Conservation (phyloP, 331 rosid genomes). For the Arachis monticola region DNA sequence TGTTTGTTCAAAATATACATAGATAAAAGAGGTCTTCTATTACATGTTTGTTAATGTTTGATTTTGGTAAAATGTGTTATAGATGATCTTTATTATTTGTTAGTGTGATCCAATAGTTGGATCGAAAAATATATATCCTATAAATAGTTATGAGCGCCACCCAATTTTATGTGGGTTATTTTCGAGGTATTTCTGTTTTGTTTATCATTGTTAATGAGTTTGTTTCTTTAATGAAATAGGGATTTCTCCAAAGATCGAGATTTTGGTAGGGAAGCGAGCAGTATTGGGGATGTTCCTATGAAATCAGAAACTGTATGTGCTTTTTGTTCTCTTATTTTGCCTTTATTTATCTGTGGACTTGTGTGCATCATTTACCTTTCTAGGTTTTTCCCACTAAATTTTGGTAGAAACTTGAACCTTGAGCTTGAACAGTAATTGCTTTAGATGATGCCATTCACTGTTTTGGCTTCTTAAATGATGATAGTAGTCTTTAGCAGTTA, state of each 20-base stretch:
- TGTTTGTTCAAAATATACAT: too few relatives aligned
- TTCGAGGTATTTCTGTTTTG: not conserved
- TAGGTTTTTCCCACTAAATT: slow-evolving; percentile 38
- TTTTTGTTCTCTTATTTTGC: slow-evolving; percentile 49
- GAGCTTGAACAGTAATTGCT: slow-evolving; percentile 49
- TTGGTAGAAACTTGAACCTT: slow-evolving; percentile 47
- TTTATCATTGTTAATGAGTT: not conserved
- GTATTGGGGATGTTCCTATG: slow-evolving; percentile 73
- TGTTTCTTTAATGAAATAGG: slow-evolving; percentile 49
- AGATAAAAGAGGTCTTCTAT: too few relatives aligned
- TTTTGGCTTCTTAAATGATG: slow-evolving; percentile 34
- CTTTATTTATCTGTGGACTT: slow-evolving; percentile 21
- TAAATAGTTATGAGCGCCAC: too few relatives aligned
- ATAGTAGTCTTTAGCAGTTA: not conserved
- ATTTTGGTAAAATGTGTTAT: too few relatives aligned
- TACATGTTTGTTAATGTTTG: too few relatives aligned
- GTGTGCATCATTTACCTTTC: slow-evolving; percentile 39
- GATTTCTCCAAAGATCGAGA: slow-evolving; percentile 76
- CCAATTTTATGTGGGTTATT: slow-evolving; percentile 1
- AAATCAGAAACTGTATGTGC: slow-evolving; percentile 76
- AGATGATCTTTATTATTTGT: too few relatives aligned
- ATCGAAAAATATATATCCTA: too few relatives aligned
- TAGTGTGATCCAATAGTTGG: too few relatives aligned
- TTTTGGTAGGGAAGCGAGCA: slow-evolving; percentile 80
- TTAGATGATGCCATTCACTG: slow-evolving; percentile 30